Conservation (phyloP, 805 yeast species). For the Saturnispora saitoi region DNA sequence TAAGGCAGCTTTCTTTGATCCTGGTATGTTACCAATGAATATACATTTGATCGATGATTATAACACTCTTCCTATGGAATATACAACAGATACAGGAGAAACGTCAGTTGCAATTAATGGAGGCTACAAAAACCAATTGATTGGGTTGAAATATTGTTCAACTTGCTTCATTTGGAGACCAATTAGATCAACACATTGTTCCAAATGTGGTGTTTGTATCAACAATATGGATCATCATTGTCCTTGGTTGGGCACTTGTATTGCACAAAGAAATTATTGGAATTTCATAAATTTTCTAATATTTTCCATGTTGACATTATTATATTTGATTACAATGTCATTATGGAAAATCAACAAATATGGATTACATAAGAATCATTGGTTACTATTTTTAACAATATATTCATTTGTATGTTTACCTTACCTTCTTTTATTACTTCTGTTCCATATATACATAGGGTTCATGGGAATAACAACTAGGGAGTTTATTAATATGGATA, state of each 20-base stretch:
- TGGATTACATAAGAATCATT: constrained; percentile 26
- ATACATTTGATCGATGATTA: constrained; percentile 43
- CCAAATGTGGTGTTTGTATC: constrained; percentile 58
- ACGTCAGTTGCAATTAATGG: neutral
- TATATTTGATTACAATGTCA: constrained; percentile 24
- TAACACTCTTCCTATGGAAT: constrained; percentile 46
- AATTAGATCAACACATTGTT: constrained; percentile 69
- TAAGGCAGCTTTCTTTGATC: constrained; percentile 52
- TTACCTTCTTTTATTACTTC: constrained; percentile 49
- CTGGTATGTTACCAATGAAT: constrained; percentile 64
- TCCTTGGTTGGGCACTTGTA: constrained; percentile 61
- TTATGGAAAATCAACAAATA: constrained; percentile 23
- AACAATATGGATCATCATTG: constrained; percentile 57
- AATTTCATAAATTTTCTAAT: constrained; percentile 48
- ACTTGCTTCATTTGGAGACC: constrained; percentile 71
- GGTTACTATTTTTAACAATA: constrained; percentile 45
- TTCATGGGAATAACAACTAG: constrained; percentile 60
- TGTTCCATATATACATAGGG: constrained; percentile 47
- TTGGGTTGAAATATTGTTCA: constrained; percentile 39
- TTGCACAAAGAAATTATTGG: constrained; percentile 65
- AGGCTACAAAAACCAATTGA: constrained; percentile 16
- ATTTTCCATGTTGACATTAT: constrained; percentile 26
- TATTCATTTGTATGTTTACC: constrained; percentile 36
- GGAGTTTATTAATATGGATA: constrained; percentile 50
- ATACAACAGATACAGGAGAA: constrained; percentile 34